Evolutionary conservation across 768 basidiomycete species (phyloP).

Genomic region (Amanita thiersii): DNA sequence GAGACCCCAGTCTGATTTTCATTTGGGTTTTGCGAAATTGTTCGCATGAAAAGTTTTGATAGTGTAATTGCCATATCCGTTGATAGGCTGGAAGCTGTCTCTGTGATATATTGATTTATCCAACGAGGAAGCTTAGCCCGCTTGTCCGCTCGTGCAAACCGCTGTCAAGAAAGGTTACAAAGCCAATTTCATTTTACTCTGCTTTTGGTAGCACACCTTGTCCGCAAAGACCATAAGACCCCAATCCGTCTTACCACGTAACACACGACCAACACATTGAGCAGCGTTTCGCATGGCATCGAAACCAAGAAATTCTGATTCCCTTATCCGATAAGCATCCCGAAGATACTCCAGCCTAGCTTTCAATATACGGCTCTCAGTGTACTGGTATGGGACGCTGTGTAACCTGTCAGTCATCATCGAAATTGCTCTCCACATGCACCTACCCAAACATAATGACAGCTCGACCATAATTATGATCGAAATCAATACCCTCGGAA

Average conservation of each 20-base stretch:
- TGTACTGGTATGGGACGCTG: slow-evolving; percentile 96
- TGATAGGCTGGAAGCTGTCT: slow-evolving; percentile 92
- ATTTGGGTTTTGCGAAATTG: slow-evolving; percentile 97
- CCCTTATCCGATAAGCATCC: slow-evolving; percentile 97
- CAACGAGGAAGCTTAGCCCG: slow-evolving; percentile 93
- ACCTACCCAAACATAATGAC: slow-evolving; percentile 98
- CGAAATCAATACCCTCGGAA: slow-evolving; percentile 99
- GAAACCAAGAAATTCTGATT: slow-evolving; percentile 97
- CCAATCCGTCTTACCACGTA: slow-evolving; percentile 99
- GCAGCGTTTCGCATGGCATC: slow-evolving; percentile 99
- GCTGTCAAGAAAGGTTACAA: slow-evolving; percentile 33
- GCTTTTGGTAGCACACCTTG: slow-evolving; percentile 50
- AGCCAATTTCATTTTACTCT: neutral
- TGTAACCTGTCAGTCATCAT: slow-evolving; percentile 9
- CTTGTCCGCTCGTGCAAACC: slow-evolving; percentile 89
- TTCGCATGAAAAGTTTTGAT: slow-evolving; percentile 94
- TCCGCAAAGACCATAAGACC: slow-evolving; percentile 99
- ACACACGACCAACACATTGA: slow-evolving; percentile 95
- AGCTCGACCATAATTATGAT: slow-evolving; percentile 98
- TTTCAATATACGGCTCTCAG: slow-evolving; percentile 94
- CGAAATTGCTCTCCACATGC: slow-evolving; percentile 6
- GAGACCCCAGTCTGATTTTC: slow-evolving; percentile 94
- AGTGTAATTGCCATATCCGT: slow-evolving; percentile 96
- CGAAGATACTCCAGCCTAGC: slow-evolving; percentile 95
- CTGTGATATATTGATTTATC: slow-evolving; percentile 99